Base-by-base conservation (phyloP, 2,329 filamentous ascomycete genomes). In the Penicillium sp. region DNA sequence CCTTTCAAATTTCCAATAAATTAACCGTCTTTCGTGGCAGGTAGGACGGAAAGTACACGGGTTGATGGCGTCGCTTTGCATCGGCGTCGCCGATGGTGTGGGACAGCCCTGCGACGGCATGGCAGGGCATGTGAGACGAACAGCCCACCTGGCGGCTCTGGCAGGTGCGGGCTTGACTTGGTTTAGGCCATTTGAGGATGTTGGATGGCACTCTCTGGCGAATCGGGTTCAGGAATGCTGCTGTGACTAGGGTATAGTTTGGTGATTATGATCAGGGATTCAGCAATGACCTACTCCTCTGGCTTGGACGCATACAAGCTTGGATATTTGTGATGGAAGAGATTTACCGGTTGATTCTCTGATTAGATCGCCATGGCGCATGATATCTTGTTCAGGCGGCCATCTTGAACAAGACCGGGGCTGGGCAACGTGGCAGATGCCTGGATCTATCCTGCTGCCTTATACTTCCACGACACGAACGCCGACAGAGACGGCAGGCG, bases 21-120 rank as follows among this genome's bases (percentile, higher is more conserved):
- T 28, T 1, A 4, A 28, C 25, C 4, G 25, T 28, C 25, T 28
- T 6, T 38, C 25, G 38, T 54, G 51, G 20, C 25, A 54, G 15
- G n/a, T 53, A 31, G 35, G 17, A 55, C 53, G 20, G 17, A 54
- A 54, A 43, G 39, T 43, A 48, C 31, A n/a, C n/a, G 22, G 34
- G 37, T 25, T 6, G 20, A 42, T 31, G 37, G 37, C 45, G 54
- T 34, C 10, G n/a, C 37, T 49, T 50, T 56, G 51, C n/a, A 17
- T 43, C 54, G 45, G 54, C 54, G 45, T 56, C 54, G 54, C 54
- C 54, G 54, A 50, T 34, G 43, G 49, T 7, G 35, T 38, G 35
- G 35, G 49, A 47, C 43, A 31, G 17, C 14, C 20, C 25, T 10
- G 35, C 5, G 35, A 39, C 8, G 34, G 7, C 5, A 31, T 31